Evolutionary conservation across 2,329 filamentous ascomycete genomes (phyloP).

Genomic region (Colletotrichum cuscutae): DNA sequence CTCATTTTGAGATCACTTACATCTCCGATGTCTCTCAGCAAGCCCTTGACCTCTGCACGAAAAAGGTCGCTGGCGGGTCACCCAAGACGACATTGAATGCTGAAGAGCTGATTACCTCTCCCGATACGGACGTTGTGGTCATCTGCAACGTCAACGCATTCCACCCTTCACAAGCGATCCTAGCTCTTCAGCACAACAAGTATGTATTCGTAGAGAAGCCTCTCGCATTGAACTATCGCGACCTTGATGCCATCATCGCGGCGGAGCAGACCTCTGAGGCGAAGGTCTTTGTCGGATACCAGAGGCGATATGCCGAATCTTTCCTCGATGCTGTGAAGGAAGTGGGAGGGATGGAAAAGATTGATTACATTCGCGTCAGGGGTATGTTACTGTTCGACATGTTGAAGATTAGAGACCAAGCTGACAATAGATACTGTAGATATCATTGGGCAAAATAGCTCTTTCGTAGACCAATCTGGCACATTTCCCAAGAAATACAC

Average conservation of each 20-base stretch:
- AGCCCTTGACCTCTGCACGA: constrained; percentile 40
- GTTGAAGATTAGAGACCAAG: neutral
- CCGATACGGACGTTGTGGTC: constrained; percentile 63
- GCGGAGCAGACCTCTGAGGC: constrained; percentile 56
- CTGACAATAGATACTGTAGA: neutral
- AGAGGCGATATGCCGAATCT: constrained; percentile 66
- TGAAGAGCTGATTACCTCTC: constrained; percentile 51
- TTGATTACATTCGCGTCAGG: neutral
- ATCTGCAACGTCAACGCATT: constrained; percentile 62
- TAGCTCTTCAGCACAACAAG: constrained; percentile 64
- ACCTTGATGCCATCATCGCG: constrained; percentile 56
- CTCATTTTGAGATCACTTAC: constrained; percentile 55
- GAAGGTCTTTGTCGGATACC: constrained; percentile 67
- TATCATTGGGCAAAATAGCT: neutral
- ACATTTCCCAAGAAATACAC: neutral
- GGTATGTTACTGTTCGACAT: neutral
- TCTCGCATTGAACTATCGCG: constrained; percentile 57
- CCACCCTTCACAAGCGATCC: constrained; percentile 60
- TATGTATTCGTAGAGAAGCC: constrained; percentile 70
- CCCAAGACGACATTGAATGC: constrained; percentile 47
- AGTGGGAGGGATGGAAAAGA: neutral
- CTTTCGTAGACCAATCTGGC: neutral
- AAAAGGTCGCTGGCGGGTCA: constrained; percentile 31
- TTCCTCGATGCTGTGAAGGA: neutral
- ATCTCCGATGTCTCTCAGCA: constrained; percentile 61